phyloP scores from a whole-genome alignment of 306 rosid species.

The Morella rubra region DNA sequence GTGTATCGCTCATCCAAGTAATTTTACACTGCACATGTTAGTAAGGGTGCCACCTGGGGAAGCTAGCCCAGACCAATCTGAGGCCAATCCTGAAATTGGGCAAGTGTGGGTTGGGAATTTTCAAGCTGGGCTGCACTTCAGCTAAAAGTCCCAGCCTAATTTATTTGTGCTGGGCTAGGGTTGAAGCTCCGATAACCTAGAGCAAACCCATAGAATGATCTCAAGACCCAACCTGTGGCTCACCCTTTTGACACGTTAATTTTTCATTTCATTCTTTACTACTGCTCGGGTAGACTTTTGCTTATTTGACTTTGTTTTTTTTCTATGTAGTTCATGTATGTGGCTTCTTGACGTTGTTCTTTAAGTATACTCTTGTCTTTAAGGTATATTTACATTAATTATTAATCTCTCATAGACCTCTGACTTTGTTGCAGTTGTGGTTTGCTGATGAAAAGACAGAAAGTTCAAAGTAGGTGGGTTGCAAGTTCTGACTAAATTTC shows the following conservation, averaged over 20 bases:
- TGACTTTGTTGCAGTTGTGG: neutral
- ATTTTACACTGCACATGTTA: neutral
- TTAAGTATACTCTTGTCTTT: neutral
- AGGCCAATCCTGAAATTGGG: neutral
- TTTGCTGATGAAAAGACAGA: neutral
- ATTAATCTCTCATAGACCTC: neutral
- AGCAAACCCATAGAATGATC: neutral
- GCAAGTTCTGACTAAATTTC: no score
- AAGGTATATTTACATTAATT: neutral
- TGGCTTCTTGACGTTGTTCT: neutral
- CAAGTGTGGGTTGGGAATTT: neutral
- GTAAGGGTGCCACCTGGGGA: neutral
- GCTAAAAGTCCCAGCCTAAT: neutral
- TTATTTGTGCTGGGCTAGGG: neutral
- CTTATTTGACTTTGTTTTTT: neutral
- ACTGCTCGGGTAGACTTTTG: neutral
- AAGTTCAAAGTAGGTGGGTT: neutral
- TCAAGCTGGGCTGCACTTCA: neutral
- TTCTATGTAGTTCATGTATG: neutral
- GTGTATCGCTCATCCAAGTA: neutral
- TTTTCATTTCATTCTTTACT: neutral
- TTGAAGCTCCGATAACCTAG: neutral
- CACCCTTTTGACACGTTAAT: neutral
- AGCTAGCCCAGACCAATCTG: constrained; percentile 1
- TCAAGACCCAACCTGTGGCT: neutral